phyloP scores from a whole-genome alignment of 257 asterid genomes.

The Solanum sejunctum region DNA sequence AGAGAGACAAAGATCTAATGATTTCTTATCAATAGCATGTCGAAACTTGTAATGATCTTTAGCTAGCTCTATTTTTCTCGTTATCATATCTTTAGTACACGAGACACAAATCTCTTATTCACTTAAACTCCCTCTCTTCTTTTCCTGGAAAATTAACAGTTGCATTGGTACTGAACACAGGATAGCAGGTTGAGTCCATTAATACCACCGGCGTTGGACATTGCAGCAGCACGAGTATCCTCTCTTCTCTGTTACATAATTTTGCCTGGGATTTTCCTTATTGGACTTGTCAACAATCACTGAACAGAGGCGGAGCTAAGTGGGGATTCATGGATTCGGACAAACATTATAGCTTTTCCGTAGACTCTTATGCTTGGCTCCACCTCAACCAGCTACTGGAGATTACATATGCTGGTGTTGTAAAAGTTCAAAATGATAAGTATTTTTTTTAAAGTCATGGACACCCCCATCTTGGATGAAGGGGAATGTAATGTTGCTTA shows the following conservation, averaged over 20 bases:
- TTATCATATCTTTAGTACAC: background rate
- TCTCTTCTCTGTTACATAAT: background rate
- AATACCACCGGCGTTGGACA: background rate
- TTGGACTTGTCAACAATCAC: background rate
- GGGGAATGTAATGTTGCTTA: too few species aligned
- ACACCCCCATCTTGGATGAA: too few species aligned
- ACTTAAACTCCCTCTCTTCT: background rate
- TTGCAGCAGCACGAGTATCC: background rate
- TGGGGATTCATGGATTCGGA: too few species aligned
- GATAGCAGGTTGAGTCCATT: background rate
- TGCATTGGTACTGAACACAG: background rate
- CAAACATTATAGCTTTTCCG: too few species aligned
- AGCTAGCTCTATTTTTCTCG: background rate
- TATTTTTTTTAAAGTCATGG: too few species aligned
- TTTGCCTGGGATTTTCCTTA: background rate
- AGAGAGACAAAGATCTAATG: background rate
- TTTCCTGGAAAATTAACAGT: background rate
- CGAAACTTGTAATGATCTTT: background rate
- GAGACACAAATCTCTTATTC: background rate
- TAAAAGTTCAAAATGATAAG: too few species aligned
- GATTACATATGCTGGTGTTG: background rate
- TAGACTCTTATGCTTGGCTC: too few species aligned
- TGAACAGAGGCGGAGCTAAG: background rate
- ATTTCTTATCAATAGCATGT: background rate
- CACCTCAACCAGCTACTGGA: background rate